Percentiles rank a stretch among this genome's conserved stretches.
Evolutionary conservation across 768 basidiomycete species (phyloP).

Genomic region (Boletus subparvulus): DNA sequence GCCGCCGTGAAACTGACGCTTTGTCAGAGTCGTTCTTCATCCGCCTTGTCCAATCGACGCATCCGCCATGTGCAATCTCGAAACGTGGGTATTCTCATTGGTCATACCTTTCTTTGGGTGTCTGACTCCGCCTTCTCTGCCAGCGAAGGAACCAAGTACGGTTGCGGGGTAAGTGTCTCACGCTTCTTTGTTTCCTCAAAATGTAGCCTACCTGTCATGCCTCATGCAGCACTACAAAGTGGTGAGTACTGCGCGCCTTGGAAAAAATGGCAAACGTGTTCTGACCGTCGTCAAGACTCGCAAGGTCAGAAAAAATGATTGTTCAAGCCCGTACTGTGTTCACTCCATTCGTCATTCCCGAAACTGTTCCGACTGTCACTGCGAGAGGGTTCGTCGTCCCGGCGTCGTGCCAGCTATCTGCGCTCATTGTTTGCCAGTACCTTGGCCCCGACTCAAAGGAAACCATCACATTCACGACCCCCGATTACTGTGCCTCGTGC

Average conservation of each 20-base stretch:
- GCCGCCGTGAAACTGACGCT: constrained; percentile 2
- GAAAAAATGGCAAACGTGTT: not conserved
- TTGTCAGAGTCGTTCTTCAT: constrained; percentile 4
- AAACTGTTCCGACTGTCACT: constrained; percentile 43
- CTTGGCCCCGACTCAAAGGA: constrained; percentile 70
- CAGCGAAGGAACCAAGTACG: constrained; percentile 74
- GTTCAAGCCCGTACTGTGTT: constrained; percentile 37
- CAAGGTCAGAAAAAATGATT: constrained; percentile 36
- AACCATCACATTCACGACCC: constrained; percentile 49
- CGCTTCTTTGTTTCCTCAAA: constrained; percentile 11
- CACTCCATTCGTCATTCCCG: constrained; percentile 41
- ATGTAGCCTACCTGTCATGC: constrained; percentile 6
- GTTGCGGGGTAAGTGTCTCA: constrained; percentile 55
- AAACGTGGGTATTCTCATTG: constrained; percentile 43
- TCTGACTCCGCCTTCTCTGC: constrained; percentile 27
- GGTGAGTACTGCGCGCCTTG: constrained; percentile 44
- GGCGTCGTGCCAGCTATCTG: not conserved
- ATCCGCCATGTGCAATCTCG: constrained; percentile 52
- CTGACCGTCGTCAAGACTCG: constrained; percentile 31
- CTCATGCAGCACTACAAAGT: constrained; percentile 62
- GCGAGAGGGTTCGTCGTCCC: constrained; percentile 41
- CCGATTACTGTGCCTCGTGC: constrained; percentile 57
- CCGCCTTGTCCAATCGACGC: constrained; percentile 10
- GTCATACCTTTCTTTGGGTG: constrained; percentile 15
- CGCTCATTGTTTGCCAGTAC: constrained; percentile 39